Evolutionary conservation across 495 filamentous ascomycete species (phyloP), one percentile per base, ranked within the genome.

Genomic region (Aspergillus indologenus): DNA sequence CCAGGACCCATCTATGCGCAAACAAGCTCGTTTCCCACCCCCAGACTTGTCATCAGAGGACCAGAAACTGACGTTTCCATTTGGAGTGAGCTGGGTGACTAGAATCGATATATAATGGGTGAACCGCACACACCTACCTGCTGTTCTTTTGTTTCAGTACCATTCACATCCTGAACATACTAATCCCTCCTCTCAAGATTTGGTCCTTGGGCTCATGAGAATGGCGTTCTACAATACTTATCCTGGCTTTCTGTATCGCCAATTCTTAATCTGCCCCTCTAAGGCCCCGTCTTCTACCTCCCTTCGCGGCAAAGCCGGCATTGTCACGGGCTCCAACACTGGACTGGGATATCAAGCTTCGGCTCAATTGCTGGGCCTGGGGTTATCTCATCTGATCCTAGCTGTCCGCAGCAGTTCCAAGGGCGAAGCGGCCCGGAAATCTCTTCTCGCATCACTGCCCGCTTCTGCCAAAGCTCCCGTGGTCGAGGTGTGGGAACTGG

Each of bases 281-380:
- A 72, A 62, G 47, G 61, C 31, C 69, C 80, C 66, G 49, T 75
- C 47, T 24, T 18, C 47, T 15, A 24, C 21, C 24, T 48, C 49
- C 20, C 57, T 59, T 19, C 1, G 6, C n/a, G 70, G 68, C 0
- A 68, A 77, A 48, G 66, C 65, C 5, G 73, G 68, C 12, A 72
- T 82, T 45, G 61, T 82, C 14, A 82, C 77, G 1, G 79, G 79
- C 17, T 54, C 58, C 24, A 80, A 75, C 59, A 63, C 62, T 1
- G 79, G 79, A 0, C 64, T 82, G 3, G 79, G 79, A 29, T 68
- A 67, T 22, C 66, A 29, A 4, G 26, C 26, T 29, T 29, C 26
- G 4, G 3, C 26, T 3, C 26, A 29, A 9, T 29, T 29, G 9
- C 67, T 82, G 6, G 43, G 49, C 3, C 65, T 73, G 8, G 60